phyloP scores from a whole-genome alignment of 2,329 filamentous ascomycete species.

The Tolypocladium inflatum region DNA sequence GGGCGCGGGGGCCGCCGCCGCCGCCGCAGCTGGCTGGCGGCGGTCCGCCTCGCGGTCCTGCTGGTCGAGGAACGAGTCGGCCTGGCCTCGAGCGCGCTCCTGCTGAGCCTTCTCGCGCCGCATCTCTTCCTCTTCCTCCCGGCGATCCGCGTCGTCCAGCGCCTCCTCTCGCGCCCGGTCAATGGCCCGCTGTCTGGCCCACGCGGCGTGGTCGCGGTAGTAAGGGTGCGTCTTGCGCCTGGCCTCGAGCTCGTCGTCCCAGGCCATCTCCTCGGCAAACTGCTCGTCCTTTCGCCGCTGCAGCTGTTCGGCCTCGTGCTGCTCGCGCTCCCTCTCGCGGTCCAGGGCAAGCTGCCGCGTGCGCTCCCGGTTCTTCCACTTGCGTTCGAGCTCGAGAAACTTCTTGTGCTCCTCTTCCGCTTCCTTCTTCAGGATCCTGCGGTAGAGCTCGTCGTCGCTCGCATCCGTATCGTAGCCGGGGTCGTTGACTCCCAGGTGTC shows the following conservation, averaged over 20 bases:
- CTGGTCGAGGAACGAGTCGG: conserved; percentile 81
- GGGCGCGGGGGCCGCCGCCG: conserved; percentile 38
- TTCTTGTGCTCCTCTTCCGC: conserved; percentile 68
- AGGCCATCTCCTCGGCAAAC: conserved; percentile 55
- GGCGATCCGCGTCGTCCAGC: conserved; percentile 74
- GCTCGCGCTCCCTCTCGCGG: conserved; percentile 72
- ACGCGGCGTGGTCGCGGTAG: conserved; percentile 76
- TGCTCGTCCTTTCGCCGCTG: conserved; percentile 61
- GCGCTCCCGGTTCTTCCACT: conserved; percentile 84
- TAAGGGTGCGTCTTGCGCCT: conserved; percentile 66
- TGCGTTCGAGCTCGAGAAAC: conserved; percentile 76
- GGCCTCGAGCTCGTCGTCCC: conserved; percentile 82
- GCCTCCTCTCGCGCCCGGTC: conserved; percentile 66
- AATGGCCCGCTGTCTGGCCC: conserved; percentile 70
- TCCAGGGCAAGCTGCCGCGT: conserved; percentile 77
- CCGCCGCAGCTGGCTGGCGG: conserved; percentile 20
- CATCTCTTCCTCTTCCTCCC: conserved; percentile 65
- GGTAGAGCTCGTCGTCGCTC: conserved; percentile 77
- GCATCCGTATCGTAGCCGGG: conserved; percentile 85
- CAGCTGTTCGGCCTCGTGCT: conserved; percentile 58
- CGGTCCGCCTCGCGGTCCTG: conserved; percentile 69
- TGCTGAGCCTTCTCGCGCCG: conserved; percentile 60
- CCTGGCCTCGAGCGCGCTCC: conserved; percentile 74
- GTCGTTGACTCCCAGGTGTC: conserved; percentile 43
- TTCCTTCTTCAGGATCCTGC: conserved; percentile 59